A percentile compares a stretch with the other conserved stretches of the same genome.
These are phyloP conservation scores for Eragrostis tef DNA, from an alignment of 202 grass and related monocot genomes.

Conservation along the genomic window DNA sequence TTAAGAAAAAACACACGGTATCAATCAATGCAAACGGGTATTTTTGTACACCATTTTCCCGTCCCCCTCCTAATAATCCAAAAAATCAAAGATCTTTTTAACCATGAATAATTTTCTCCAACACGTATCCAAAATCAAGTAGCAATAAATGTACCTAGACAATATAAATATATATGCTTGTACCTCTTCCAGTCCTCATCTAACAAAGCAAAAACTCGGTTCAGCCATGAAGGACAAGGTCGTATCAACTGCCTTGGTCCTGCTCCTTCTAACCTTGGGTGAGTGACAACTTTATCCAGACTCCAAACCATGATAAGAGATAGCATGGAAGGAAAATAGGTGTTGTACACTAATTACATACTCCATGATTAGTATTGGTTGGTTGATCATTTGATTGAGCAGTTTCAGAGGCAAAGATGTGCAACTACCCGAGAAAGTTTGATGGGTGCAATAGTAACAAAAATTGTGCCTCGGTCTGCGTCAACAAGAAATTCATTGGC, in stretches of 20 bases:
- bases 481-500: no score
- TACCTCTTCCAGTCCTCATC: not conserved
- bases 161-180: not conserved
- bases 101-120: not conserved
- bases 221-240: constrained; percentile 17
- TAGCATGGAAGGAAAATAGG: not conserved
- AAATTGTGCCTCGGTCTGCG: no score
- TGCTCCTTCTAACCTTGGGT: constrained; percentile 15
- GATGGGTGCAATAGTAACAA: no score
- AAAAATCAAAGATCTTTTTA: no score
- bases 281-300: not conserved
- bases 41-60: no score
- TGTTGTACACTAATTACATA: no score
- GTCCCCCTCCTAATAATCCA: no score
- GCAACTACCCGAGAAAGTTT: not conserved
- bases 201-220: not conserved
- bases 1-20: not conserved
- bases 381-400: not conserved
- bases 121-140: not conserved
- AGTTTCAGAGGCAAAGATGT: not conserved
- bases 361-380: not conserved
- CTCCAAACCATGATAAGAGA: not conserved
- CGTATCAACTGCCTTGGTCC: not conserved
- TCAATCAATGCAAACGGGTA: not conserved
- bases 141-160: not conserved